Base-by-base conservation (phyloP, 352 stramenopile genomes). In the Thalassiosira ordinaria region DNA sequence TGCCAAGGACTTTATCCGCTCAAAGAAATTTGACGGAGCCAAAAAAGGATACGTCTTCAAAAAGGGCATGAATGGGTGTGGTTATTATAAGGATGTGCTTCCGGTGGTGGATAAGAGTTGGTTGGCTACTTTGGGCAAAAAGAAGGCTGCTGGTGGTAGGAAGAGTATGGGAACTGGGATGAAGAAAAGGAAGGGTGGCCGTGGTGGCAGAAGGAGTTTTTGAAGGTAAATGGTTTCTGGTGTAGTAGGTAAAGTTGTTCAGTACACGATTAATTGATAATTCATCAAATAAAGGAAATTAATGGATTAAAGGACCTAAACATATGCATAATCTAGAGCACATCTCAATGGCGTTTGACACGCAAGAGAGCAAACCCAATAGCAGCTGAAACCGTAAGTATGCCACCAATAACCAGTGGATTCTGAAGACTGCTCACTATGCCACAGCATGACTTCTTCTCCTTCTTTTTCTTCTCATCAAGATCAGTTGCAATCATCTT, bases 401-500 rank as follows among this genome's bases (percentile, higher is more conserved):
- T 18, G 55, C 64, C 49, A 3, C 64, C 49, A 55, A 74, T 31
- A 29, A 70, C 29, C 2, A 70, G 33, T 35, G 44, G 37, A n/a
- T 70, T 70, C 18, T 59, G 9, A 20, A 70, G 6, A 47, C 44
- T 39, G 27, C 27, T 41, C 52, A 61, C 26, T 8, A 44, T 14
- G 1, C 13, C 3, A 59, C 51, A n/a, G 44, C 52, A 24, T 24
- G 26, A 31, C n/a, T 24, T 37, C 39, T 0, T 29, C 44, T 47
- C 8, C 56, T 80, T 24, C 13, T 27, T 47, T 26, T 68, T 63
- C 46, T 53, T 39, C 13, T 46, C 31, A 31, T 41, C 29, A 11
- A 95, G 52, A 67, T 97, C 93, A 37, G 60, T 70, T 7, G 91
- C 90, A 33, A 97, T 71, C 92, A 97, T 95, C 57, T 95, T 95